Percentiles rank a stretch among this genome's conserved stretches.
These are phyloP conservation scores for Dendrobium huoshanense DNA, from an alignment of 106 monocot species.

Conservation along the genomic window DNA sequence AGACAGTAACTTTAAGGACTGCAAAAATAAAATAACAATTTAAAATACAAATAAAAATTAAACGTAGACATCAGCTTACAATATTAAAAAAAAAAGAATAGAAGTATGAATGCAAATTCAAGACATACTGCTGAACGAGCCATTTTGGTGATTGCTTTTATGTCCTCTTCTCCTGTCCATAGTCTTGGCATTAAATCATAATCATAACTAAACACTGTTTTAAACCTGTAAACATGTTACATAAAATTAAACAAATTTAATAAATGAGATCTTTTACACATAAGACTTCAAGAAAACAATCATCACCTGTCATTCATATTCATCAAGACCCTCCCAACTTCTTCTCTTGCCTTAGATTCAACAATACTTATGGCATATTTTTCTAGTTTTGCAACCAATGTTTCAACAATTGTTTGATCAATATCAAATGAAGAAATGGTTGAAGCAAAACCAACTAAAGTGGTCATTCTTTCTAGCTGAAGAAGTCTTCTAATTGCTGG, in stretches of 20 bases:
- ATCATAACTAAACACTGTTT: conserved; percentile 80
- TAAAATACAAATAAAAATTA: background rate
- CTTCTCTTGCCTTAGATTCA: conserved; percentile 81
- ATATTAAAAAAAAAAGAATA: no score
- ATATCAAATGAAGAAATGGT: conserved; percentile 56
- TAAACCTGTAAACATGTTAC: conserved; percentile 40
- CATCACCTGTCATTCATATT: conserved; percentile 93
- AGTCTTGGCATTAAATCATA: conserved; percentile 92
- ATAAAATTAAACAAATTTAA: background rate
- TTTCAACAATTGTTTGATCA: conserved; percentile 54
- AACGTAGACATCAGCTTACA: background rate
- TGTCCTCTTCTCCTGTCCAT: conserved; percentile 98
- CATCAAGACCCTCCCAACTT: conserved; percentile 80
- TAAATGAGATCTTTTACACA: background rate
- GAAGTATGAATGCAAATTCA: background rate
- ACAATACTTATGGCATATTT: conserved; percentile 70
- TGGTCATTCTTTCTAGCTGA: conserved; percentile 35
- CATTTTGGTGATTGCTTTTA: conserved; percentile 80
- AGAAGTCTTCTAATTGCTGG: conserved; percentile 75
- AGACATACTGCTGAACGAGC: conserved; percentile 66
- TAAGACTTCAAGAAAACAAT: background rate
- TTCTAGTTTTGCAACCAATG: conserved; percentile 57
- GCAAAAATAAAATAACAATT: conserved; percentile 5
- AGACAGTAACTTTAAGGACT: conserved; percentile 93
- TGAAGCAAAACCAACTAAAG: background rate